Conservation (phyloP, 2,329 filamentous ascomycete genomes). For the Neoascochyta sp. region DNA sequence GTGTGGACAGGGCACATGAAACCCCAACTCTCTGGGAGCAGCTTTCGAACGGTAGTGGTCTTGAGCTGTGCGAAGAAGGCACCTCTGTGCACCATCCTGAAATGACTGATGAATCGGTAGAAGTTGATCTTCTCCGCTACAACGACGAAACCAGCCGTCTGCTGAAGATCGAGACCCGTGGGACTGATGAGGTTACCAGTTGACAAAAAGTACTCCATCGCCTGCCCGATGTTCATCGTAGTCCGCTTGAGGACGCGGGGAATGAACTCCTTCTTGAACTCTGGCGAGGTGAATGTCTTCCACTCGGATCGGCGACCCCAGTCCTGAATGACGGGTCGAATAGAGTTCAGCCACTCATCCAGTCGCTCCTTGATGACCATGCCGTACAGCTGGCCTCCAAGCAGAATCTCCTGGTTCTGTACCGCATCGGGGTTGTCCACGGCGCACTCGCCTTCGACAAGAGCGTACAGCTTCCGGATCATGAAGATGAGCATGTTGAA, state of each 20-base stretch:
- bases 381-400: conserved; percentile 89
- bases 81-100: conserved; percentile 98
- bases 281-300: conserved; percentile 65
- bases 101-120: conserved; percentile 95
- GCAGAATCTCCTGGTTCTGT: conserved; percentile 90
- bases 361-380: conserved; percentile 94
- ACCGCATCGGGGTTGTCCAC: conserved; percentile 96
- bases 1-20: conserved; percentile 98
- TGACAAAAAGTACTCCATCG: conserved; percentile 90
- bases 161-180: conserved; percentile 89
- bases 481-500: conserved; percentile 93
- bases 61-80: conserved; percentile 98
- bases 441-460: conserved; percentile 88
- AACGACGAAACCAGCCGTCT: conserved; percentile 90
- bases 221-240: conserved; percentile 83
- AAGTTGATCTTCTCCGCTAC: conserved; percentile 99
- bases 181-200: conserved; percentile 91
- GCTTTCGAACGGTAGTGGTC: conserved; percentile 92
- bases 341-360: conserved; percentile 79
- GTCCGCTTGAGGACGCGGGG: conserved; percentile 72
- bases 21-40: conserved; percentile 95
- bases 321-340: conserved; percentile 52
- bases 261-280: conserved; percentile 75
- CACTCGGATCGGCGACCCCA: conserved; percentile 53
- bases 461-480: conserved; percentile 89